Evolutionary conservation across 73 alveolate genomes (phyloP).

Genomic region (Symbiodinium natans): DNA sequence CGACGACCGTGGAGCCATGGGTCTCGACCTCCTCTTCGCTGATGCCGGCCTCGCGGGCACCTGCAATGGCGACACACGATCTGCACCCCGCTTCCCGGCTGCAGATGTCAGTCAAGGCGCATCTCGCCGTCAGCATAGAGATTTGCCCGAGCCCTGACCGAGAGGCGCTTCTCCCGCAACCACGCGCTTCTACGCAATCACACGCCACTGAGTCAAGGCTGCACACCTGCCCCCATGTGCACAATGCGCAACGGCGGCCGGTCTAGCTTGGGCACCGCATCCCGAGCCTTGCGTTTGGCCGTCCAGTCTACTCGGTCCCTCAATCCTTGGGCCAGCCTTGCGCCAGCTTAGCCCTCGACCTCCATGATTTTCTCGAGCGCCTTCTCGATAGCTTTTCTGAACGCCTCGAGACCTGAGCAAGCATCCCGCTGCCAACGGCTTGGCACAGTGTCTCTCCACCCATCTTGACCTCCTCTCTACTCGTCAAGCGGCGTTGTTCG

Average conservation of each 20-base stretch:
- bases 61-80: background rate
- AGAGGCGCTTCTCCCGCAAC: no score
- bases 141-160: conserved; percentile 77
- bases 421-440: background rate
- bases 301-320: background rate
- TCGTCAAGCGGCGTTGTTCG: conserved; percentile 24
- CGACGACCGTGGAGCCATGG: conserved; percentile 84
- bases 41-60: conserved; percentile 77
- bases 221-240: conserved; percentile 86
- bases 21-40: conserved; percentile 77
- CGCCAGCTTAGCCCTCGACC: no score
- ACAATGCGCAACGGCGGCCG: conserved; percentile 89
- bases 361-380: conserved; percentile 85
- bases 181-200: no score
- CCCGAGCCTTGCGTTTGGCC: conserved; percentile 34
- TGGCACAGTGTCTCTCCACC: no score
- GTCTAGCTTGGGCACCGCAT: conserved; percentile 54
- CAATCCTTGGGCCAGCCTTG: background rate
- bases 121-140: conserved; percentile 92
- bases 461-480: background rate
- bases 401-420: conserved; percentile 56
- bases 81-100: background rate
- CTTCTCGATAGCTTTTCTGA: conserved; percentile 61
- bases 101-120: background rate
- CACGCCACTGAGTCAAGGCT: no score